Percentiles rank a stretch among this genome's conserved stretches.
phyloP scores from a whole-genome alignment of 345 rosid genomes.

The Hibiscus trionum region DNA sequence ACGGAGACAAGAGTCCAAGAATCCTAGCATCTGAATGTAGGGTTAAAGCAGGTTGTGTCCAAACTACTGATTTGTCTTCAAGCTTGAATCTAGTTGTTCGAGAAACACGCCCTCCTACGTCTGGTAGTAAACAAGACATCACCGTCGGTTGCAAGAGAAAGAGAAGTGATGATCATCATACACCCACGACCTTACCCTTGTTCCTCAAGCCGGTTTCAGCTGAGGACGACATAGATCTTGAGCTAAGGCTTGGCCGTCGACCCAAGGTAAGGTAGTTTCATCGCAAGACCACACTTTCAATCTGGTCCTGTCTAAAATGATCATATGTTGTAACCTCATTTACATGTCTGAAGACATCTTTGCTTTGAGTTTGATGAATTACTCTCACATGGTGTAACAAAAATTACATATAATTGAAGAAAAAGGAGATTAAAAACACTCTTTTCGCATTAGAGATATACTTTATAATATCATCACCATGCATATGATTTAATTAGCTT shows the following conservation, averaged over 20 bases:
- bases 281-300: slow-evolving; percentile 9
- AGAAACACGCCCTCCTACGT: slow-evolving; percentile 17
- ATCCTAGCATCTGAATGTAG: slow-evolving; percentile 17
- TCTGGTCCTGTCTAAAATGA: background rate
- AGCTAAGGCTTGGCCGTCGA: slow-evolving; percentile 75
- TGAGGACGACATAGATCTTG: slow-evolving; percentile 85
- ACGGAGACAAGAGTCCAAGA: slow-evolving; percentile 28
- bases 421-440: background rate
- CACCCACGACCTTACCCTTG: slow-evolving; percentile 33
- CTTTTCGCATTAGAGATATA: background rate
- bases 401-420: background rate
- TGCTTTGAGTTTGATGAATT: slow-evolving; percentile 20
- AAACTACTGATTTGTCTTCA: slow-evolving; percentile 39
- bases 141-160: slow-evolving; percentile 40
- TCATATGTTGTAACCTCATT: background rate
- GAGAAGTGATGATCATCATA: slow-evolving; percentile 22
- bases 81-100: slow-evolving; percentile 28
- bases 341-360: slow-evolving; percentile 6
- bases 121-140: slow-evolving; percentile 21
- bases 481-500: slow-evolving; percentile 1
- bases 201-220: slow-evolving; percentile 35
- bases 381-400: slow-evolving; percentile 22
- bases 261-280: slow-evolving; percentile 48
- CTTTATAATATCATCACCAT: background rate
- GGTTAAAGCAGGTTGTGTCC: slow-evolving; percentile 7